Base-by-base conservation (phyloP, 1,139 yeast species). In the Candida pseudoviswanathii region DNA sequence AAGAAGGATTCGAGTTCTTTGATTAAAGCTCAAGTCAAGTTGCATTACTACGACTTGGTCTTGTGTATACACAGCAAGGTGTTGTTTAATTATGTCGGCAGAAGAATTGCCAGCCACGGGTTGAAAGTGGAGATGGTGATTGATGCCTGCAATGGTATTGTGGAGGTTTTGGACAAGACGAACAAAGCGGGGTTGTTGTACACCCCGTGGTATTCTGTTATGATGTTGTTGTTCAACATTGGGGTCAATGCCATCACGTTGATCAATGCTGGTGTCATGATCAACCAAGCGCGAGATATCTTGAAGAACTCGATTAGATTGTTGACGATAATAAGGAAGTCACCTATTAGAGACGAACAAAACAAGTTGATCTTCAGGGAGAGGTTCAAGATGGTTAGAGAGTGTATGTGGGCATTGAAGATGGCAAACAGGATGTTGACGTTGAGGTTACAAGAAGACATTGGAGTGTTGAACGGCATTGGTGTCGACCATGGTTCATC, bases 331-430 rank as follows among this genome's bases (percentile, higher is more conserved):
- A 53, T 74, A 9, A 64, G 65, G 41, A 61, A 60, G 32, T 65
- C 75, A 3, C 67, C 75, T 3, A 73, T 74, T 2, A 57, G 65
- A 30, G 65, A 69, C 46, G 64, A 60, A 4, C 54, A 62, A 31
- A 77, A 77, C 21, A 65, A 65, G 48, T 59, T 77, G 9, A 58
- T 73, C 5, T 60, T 66, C 31, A 70, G 70, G 42, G 79, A 74
- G 46, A 62, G 84, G 47, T 80, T 78, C 59, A 75, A 73, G 44
- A 84, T 84, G 89, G 82, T 80, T 8, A 72, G 75, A 47, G 89
- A 84, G 59, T 81, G 86, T 59, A 62, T 81, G 29, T 84, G 89
- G 89, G 84, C 83, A 1, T 61, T 84, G 37, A 81, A 81, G 53
- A 80, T 78, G 70, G 68, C 82, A 46, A 82, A 81, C 56, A 79